Base-by-base conservation (phyloP, 139 green algal genomes). In the Pycnococcus provasolii region DNA sequence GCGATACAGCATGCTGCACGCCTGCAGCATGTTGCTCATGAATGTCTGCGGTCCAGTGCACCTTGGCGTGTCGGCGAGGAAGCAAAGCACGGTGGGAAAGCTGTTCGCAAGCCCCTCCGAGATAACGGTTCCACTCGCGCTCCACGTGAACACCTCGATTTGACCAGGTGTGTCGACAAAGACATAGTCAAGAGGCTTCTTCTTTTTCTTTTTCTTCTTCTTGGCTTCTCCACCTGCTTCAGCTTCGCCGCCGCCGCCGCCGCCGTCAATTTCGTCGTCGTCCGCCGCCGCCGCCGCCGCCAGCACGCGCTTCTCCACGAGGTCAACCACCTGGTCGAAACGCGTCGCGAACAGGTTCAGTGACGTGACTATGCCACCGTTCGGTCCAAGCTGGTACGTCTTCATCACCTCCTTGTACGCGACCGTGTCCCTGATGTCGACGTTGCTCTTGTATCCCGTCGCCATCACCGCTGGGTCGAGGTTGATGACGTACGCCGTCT, bases 71-170 rank as follows among this genome's bases (percentile, higher is more conserved):
- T 99, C 92, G 3, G 96, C 73, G 26, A 99, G 83, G 73, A 90
- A 99, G 3, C 78, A 66, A 37, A 98, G 71, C 44, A 91, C 62
- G 0, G 92, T 98, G 2, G 90, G 89, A 67, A 96, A 91, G 47
- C 76, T 75, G 43, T 79, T 85, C 9, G 91, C 91, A 59, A 99
- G 87, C 9, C 90, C 81, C 61, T 99, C 93, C 0, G 90, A 94
- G 60, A 97, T 85, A 64, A 97, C 96, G 42, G 83, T 69, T 7
- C 90, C 87, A 7, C 79, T 90, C 1, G 91, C 92, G 2, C 78
- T 90, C 93, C 93, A 99, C 0, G 93, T 98, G 85, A 99, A 99
- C 70, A 98, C 95, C 78, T 99, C 93, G 40, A 99, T 99, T 79
- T 99, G 92, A 0, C 92, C 92, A 1, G 93, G 91, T 0, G 93